Conservation (phyloP, 1,284 basidiomycete genomes). For the Ceratobasidium sp. region DNA sequence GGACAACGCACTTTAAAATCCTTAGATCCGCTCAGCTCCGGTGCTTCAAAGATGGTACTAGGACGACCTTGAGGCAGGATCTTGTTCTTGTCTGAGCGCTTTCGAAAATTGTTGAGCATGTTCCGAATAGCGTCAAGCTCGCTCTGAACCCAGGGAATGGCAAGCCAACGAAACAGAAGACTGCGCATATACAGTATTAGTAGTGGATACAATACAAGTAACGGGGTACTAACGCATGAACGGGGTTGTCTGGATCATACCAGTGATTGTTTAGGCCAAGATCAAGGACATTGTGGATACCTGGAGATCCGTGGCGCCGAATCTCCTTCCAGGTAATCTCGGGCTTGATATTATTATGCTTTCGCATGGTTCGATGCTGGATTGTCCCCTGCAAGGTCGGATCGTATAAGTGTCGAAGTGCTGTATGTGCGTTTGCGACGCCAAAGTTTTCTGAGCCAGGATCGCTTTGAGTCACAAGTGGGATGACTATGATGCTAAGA, state of each 20-base stretch:
- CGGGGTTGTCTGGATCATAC: too few relatives aligned
- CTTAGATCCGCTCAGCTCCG: neutral
- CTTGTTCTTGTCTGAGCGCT: neutral
- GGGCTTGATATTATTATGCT: slow-evolving; percentile 55
- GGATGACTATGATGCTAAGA: slow-evolving; percentile 48
- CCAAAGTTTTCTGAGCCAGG: slow-evolving; percentile 56
- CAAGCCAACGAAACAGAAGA: neutral
- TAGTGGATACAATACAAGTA: too few relatives aligned
- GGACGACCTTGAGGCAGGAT: neutral
- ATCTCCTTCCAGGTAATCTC: slow-evolving; percentile 55
- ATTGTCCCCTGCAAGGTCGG: slow-evolving; percentile 52
- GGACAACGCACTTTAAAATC: neutral
- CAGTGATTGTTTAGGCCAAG: too few relatives aligned
- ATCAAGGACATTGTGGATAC: slow-evolving; percentile 46
- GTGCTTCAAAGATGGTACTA: neutral
- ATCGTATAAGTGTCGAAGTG: slow-evolving; percentile 53
- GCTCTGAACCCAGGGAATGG: neutral
- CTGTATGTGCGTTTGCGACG: slow-evolving; percentile 56
- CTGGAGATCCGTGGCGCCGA: slow-evolving; percentile 50
- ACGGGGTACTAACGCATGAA: too few relatives aligned
- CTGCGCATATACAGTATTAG: neutral
- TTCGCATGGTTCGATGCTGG: slow-evolving; percentile 54
- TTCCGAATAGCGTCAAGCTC: neutral
- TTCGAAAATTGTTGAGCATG: neutral
- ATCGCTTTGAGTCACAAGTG: slow-evolving; percentile 57